Conservation (phyloP, 2,329 filamentous ascomycete genomes). For the Scedosporium boydii region DNA sequence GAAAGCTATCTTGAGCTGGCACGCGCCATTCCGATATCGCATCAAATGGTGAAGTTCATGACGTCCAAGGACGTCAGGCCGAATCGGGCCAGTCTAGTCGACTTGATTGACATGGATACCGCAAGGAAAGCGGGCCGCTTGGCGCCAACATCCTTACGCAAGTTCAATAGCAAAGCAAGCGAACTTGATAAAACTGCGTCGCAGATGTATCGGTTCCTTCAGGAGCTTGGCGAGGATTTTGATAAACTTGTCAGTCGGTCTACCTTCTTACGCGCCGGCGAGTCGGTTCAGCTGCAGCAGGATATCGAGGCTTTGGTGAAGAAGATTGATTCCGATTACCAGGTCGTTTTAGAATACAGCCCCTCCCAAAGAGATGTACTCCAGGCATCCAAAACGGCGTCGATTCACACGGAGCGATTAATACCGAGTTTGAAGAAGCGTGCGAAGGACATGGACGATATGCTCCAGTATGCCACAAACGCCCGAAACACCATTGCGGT, state of each 20-base stretch:
- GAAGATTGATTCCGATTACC: constrained; percentile 81
- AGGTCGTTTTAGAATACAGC: constrained; percentile 61
- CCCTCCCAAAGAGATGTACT: constrained; percentile 51
- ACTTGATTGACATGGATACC: constrained; percentile 66
- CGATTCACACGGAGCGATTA: constrained; percentile 52
- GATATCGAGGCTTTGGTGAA: constrained; percentile 80
- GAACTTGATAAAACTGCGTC: constrained; percentile 52
- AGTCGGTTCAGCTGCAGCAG: constrained; percentile 60
- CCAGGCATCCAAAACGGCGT: constrained; percentile 54
- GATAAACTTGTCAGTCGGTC: constrained; percentile 48
- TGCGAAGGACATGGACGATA: constrained; percentile 50
- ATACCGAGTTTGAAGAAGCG: constrained; percentile 49
- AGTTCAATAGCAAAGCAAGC: constrained; percentile 49
- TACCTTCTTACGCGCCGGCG: constrained; percentile 46
- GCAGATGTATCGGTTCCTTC: constrained; percentile 52
- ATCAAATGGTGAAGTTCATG: constrained; percentile 58
- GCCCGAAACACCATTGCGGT: constrained; percentile 59
- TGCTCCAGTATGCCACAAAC: constrained; percentile 49
- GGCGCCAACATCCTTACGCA: constrained; percentile 46
- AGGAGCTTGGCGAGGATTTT: constrained; percentile 53
- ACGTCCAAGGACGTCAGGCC: constrained; percentile 34
- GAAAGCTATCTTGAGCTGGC: constrained; percentile 59
- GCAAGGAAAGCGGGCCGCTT: constrained; percentile 63
- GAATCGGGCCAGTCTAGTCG: constrained; percentile 54
- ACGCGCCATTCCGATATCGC: constrained; percentile 52